Percentiles rank a stretch among this genome's conserved stretches.
phyloP scores from a whole-genome alignment of 208 protist species.

The Wallacemonas sp. region DNA sequence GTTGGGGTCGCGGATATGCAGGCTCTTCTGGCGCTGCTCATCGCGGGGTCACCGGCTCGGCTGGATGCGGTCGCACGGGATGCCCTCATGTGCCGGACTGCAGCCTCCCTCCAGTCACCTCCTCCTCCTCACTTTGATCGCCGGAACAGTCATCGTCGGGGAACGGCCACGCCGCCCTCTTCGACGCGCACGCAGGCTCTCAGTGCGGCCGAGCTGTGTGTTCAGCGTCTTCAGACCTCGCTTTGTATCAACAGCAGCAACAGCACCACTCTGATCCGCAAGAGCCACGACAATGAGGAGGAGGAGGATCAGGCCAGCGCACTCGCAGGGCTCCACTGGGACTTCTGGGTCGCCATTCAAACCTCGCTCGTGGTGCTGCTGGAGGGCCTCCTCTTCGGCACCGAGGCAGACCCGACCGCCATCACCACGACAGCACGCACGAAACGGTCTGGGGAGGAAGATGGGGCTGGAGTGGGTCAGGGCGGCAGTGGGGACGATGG shows the following conservation, averaged over 20 bases:
- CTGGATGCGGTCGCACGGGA: background rate
- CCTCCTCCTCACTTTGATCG: too few species aligned
- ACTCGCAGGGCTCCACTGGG: conserved; percentile 25
- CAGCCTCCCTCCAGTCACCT: too few species aligned
- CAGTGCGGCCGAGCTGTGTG: conserved; percentile 13
- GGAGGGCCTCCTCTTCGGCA: conserved; percentile 34
- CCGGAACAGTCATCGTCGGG: too few species aligned
- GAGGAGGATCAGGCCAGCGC: too few species aligned
- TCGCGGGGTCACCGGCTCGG: conserved; percentile 2
- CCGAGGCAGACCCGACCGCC: conserved; percentile 9
- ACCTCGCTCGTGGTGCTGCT: conserved; percentile 17
- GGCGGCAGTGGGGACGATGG: background rate
- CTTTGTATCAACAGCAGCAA: background rate
- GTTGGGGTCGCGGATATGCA: conserved; percentile 33
- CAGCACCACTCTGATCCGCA: background rate
- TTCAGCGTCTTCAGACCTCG: background rate
- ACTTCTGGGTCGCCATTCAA: conserved; percentile 42
- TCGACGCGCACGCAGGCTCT: conserved; percentile 18
- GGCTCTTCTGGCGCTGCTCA: conserved; percentile 26
- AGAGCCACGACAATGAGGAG: conserved; percentile 1
- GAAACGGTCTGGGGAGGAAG: too few species aligned
- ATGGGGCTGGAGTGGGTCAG: background rate
- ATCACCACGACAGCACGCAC: background rate
- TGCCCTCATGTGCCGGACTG: too few species aligned
- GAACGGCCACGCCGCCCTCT: too few species aligned